phyloP scores from a whole-genome alignment of 306 rosid species.

The Medicago ruthenica region DNA sequence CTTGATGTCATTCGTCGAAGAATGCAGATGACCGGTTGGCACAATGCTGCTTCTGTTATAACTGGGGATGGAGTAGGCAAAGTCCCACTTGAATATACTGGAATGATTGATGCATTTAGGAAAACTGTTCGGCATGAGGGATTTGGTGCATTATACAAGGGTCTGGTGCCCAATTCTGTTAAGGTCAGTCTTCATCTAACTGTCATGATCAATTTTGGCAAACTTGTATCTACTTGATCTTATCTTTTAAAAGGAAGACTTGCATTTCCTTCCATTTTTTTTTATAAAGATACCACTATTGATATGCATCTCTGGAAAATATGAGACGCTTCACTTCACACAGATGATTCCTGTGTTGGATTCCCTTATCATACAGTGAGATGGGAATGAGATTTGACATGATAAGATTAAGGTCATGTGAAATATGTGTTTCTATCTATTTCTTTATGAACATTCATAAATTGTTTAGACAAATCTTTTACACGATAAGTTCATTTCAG shows the following conservation, averaged over 20 bases:
- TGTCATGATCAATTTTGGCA: conserved; percentile 10
- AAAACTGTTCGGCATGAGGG: conserved; percentile 95
- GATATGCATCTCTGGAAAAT: conserved; percentile 12
- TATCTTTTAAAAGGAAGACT: not conserved
- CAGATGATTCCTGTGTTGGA: conserved; percentile 14
- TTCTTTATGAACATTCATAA: too few species aligned
- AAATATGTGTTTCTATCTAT: too few species aligned
- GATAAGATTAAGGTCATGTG: too few species aligned
- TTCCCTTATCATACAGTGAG: too few species aligned
- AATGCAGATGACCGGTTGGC: conserved; percentile 99
- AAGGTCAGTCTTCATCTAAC: conserved; percentile 67
- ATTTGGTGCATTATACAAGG: conserved; percentile 96
- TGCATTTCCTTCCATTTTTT: not conserved
- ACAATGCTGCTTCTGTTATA: conserved; percentile 84
- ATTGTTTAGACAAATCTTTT: too few species aligned
- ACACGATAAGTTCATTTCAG: too few species aligned
- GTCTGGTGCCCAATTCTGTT: conserved; percentile 96
- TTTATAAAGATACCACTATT: conserved; percentile 3
- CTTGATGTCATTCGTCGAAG: conserved; percentile 98
- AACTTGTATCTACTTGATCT: conserved; percentile 6
- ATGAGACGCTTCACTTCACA: conserved; percentile 2
- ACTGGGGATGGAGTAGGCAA: conserved; percentile 87
- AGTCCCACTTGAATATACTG: conserved; percentile 76
- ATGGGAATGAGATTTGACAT: too few species aligned
- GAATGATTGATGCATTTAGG: conserved; percentile 97